Conservation (phyloP, 177 flowering plant species). For the Vitis hybrid region DNA sequence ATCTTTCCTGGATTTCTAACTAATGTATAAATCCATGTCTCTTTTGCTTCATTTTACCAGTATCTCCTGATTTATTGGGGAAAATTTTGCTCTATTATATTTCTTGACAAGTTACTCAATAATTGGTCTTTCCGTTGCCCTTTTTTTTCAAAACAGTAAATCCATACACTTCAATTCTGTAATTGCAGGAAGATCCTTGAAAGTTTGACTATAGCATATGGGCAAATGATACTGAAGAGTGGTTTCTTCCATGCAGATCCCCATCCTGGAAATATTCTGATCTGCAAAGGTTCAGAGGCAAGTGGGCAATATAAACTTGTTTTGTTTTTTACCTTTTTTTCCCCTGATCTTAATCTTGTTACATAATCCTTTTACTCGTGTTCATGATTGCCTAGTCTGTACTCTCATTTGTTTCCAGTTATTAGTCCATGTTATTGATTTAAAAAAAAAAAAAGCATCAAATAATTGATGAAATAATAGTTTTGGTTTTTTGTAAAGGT, state of each 20-base stretch:
- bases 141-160: neutral
- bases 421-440: too few species aligned
- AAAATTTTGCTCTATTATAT: neutral
- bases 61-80: neutral
- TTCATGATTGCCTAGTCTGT: too few species aligned
- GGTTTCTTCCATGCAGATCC: constrained; percentile 99
- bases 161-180: constrained; percentile 4
- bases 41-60: neutral
- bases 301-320: constrained; percentile 20
- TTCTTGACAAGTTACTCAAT: neutral
- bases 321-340: neutral
- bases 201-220: constrained; percentile 84
- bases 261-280: constrained; percentile 95
- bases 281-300: constrained; percentile 91
- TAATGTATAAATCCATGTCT: neutral
- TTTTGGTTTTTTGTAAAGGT: too few species aligned
- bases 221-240: constrained; percentile 97
- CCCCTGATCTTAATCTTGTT: too few species aligned
- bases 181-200: constrained; percentile 78
- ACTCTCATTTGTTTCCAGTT: too few species aligned
- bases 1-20: too few species aligned
- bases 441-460: too few species aligned
- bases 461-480: too few species aligned
- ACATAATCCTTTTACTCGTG: too few species aligned
- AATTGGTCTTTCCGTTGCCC: constrained; percentile 1